Evolutionary conservation across 2,329 filamentous ascomycete genomes (phyloP), one percentile per base, ranked within the genome.

Genomic region (Fusarium sp.): DNA sequence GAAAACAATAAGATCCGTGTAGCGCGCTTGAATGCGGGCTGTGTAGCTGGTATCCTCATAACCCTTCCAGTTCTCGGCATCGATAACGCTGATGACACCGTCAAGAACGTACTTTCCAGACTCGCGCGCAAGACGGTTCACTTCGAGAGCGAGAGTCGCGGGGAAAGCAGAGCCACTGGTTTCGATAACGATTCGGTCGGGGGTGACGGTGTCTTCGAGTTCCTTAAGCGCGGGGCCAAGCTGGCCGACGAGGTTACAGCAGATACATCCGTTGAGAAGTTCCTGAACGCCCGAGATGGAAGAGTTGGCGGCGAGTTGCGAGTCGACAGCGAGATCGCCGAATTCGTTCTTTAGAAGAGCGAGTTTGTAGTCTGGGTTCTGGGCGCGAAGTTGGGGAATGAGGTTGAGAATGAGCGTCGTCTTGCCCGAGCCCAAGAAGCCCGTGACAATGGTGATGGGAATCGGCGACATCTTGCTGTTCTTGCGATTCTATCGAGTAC

Each of bases 281-380:
- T 99, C 96, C 75, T 92, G 92, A 7, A 97, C 94, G 58, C 94
- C 95, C 1, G 93, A 91, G 73, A 99, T 94, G 68, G 94, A 90
- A 52, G 89, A 89, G 16, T 92, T 92, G 0, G 92, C 86, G 18
- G 96, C 95, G 30, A 99, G 91, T 79, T 97, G 93, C 2, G 93
- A 96, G 84, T 99, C 96, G 78, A 99, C 87, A 37, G 94, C 94
- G 44, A 99, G 83, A 79, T 98, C 94, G 77, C 96, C 96, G 80
- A 98, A 98, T 83, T 99, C 96, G 82, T 99, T 99, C 80, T 99
- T 99, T 58, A 99, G 88, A 18, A 99, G 90, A 4, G 95, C 96
- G 70, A 99, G 92, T 61, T 91, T 92, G 88, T 99, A 98, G 70
- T 78, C 71, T 3, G 89, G 87, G 79, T 90, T 91, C 56, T 87